Conservation (phyloP, 768 basidiomycete species). For the Baorangia bicolor region DNA sequence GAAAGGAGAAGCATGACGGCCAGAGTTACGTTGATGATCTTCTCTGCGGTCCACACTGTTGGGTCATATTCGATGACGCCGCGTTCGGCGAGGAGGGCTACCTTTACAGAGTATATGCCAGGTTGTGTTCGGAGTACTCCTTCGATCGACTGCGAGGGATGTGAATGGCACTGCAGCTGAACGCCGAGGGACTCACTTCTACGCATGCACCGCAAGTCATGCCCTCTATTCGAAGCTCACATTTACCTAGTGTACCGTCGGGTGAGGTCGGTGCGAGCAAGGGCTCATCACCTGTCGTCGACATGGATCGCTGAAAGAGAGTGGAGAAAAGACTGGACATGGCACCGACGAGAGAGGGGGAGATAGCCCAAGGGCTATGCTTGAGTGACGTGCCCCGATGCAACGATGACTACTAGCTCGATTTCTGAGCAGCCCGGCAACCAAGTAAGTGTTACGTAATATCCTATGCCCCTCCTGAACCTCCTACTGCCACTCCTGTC, state of each 20-base stretch:
- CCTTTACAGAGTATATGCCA: constrained; percentile 91
- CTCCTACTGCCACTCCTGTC: neutral
- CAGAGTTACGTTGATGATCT: constrained; percentile 61
- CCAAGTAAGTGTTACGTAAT: constrained; percentile 10
- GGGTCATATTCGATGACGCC: constrained; percentile 91
- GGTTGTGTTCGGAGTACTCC: constrained; percentile 74
- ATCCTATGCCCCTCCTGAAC: neutral
- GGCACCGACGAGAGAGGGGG: neutral
- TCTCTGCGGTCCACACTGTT: constrained; percentile 72
- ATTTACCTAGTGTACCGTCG: constrained; percentile 44
- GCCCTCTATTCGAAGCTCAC: constrained; percentile 80
- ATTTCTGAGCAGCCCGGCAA: constrained; percentile 7
- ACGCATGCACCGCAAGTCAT: constrained; percentile 93
- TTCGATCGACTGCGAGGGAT: constrained; percentile 66
- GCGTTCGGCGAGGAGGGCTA: constrained; percentile 96
- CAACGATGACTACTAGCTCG: neutral
- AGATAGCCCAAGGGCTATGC: neutral
- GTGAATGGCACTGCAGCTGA: neutral
- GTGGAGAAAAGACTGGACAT: neutral
- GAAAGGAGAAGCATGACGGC: neutral
- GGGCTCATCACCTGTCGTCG: constrained; percentile 18
- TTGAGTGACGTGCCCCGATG: no score
- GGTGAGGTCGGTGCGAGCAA: constrained; percentile 20
- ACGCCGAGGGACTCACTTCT: constrained; percentile 51
- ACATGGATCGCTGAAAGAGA: constrained; percentile 8